Conservation (phyloP, 208 protist genomes). For the Wallacemonas sp. region DNA sequence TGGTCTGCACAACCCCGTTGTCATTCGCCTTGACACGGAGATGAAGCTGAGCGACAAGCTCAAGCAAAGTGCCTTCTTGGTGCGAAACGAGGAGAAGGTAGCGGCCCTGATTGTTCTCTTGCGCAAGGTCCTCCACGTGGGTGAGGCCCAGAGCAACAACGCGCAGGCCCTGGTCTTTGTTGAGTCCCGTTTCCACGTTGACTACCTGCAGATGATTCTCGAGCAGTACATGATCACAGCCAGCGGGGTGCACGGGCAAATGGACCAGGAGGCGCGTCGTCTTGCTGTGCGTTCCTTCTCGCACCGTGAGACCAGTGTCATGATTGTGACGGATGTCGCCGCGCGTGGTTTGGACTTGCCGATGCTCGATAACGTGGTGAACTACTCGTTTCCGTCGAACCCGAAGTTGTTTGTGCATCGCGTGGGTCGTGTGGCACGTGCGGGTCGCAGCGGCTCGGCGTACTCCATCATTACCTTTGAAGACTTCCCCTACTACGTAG, state of each 20-base stretch:
- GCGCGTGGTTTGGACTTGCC: conserved; percentile 99
- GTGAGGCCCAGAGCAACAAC: conserved; percentile 41
- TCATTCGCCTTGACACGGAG: conserved; percentile 98
- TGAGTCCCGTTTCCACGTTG: conserved; percentile 97
- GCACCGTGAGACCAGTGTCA: conserved; percentile 79
- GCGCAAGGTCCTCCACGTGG: conserved; percentile 74
- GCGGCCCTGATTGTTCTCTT: conserved; percentile 95
- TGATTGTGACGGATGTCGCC: conserved; percentile 99
- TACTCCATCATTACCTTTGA: conserved; percentile 96
- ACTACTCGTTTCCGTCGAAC: conserved; percentile 98
- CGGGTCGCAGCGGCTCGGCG: conserved; percentile 95
- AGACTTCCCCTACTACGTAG: conserved; percentile 94
- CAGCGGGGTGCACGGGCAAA: conserved; percentile 95
- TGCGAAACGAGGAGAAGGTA: conserved; percentile 95
- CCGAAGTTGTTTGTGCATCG: conserved; percentile 98
- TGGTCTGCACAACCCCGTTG: conserved; percentile 95
- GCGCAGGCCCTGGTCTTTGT: conserved; percentile 97
- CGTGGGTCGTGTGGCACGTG: conserved; percentile 98
- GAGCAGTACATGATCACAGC: conserved; percentile 57
- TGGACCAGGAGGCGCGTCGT: conserved; percentile 97
- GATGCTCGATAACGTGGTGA: conserved; percentile 99
- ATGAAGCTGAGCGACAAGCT: conserved; percentile 96
- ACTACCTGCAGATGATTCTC: conserved; percentile 96
- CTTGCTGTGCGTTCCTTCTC: conserved; percentile 95
- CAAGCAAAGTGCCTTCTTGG: conserved; percentile 92